Base-by-base conservation (phyloP, 2,329 filamentous ascomycete genomes). In the Colletotrichum incanum region DNA sequence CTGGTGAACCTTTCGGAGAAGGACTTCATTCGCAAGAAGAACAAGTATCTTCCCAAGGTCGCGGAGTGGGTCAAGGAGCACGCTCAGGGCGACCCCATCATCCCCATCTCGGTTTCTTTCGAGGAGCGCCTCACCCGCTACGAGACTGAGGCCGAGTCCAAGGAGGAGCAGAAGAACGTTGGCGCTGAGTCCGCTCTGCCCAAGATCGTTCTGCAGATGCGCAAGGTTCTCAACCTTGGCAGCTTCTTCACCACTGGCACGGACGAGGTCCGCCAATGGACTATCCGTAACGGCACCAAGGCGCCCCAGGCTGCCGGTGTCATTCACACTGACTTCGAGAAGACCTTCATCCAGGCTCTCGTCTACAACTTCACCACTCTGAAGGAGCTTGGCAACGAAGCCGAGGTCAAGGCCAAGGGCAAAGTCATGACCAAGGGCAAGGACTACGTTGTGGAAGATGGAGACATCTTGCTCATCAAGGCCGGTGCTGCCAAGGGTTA, bases 341-440 rank as follows among this genome's bases (percentile, higher is more conserved):
- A 99, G 92, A 99, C 97, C 0, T 99, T 99, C 82, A 99, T 99
- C 78, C 97, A 99, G 86, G 93, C 89, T 74, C 89, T 99, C 75
- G 95, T 98, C 39, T 98, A 97, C 86, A 98, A 98, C 86, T 99
- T 91, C 85, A 87, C 82, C 34, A 85, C 89, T 2, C 86, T 99
- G 65, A 94, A 93, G 85, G 96, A 98, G 84, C 86, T 93, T 60
- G 96, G 96, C 64, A 94, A 97, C 75, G 96, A 99, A 86, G 87
- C 91, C 31, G 90, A 93, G 76, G 93, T 98, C 76, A 97, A 95
- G 88, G 90, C 96, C 34, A 96, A 96, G 84, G 96, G 96, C 79
- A 99, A 99, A 88, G 84, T 99, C 76, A 94, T 98, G 92, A 98
- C 96, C 71, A 99, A 99, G 89, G 96, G 96, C 81, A 98, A 98